These are phyloP conservation scores for Phytopythium oedochilum DNA, from an alignment of 352 stramenopile species.

Conservation along the genomic window DNA sequence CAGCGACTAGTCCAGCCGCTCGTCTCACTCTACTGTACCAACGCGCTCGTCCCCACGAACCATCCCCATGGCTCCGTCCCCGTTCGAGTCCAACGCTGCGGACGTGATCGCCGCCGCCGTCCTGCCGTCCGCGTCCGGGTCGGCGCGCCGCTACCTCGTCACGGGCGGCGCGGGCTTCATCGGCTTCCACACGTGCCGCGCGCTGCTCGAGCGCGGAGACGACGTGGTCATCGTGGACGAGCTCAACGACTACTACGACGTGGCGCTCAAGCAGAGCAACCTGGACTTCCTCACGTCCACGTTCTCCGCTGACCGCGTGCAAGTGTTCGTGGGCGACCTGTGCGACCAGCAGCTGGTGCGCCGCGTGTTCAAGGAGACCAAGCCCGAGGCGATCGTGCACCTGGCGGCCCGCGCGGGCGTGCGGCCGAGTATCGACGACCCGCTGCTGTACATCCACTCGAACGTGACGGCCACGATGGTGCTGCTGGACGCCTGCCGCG, in stretches of 20 bases:
- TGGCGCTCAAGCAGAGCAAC: slow-evolving; percentile 96
- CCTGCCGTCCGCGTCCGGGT: slow-evolving; percentile 3
- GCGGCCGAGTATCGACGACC: slow-evolving; percentile 96
- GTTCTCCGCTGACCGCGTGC: slow-evolving; percentile 52
- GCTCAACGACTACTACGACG: slow-evolving; percentile 99
- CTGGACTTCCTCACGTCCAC: slow-evolving; percentile 73
- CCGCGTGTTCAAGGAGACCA: slow-evolving; percentile 85
- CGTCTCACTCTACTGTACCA: background rate
- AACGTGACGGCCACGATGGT: slow-evolving; percentile 95
- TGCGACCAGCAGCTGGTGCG: slow-evolving; percentile 92
- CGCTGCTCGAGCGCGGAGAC: slow-evolving; percentile 83
- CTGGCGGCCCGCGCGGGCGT: slow-evolving; percentile 96
- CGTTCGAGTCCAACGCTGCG: background rate
- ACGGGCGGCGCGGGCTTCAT: slow-evolving; percentile 97
- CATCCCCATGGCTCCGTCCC: background rate
- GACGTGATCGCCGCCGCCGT: background rate
- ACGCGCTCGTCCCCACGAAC: too few relatives aligned
- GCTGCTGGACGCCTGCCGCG: slow-evolving; percentile 90
- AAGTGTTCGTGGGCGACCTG: slow-evolving; percentile 90
- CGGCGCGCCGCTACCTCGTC: slow-evolving; percentile 45
- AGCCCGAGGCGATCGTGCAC: slow-evolving; percentile 89
- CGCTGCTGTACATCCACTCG: slow-evolving; percentile 96
- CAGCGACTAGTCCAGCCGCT: background rate
- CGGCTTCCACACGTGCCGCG: slow-evolving; percentile 92
- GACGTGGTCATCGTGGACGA: slow-evolving; percentile 97